Base-by-base conservation (phyloP, 805 yeast genomes). In the Lachancea waltii region DNA sequence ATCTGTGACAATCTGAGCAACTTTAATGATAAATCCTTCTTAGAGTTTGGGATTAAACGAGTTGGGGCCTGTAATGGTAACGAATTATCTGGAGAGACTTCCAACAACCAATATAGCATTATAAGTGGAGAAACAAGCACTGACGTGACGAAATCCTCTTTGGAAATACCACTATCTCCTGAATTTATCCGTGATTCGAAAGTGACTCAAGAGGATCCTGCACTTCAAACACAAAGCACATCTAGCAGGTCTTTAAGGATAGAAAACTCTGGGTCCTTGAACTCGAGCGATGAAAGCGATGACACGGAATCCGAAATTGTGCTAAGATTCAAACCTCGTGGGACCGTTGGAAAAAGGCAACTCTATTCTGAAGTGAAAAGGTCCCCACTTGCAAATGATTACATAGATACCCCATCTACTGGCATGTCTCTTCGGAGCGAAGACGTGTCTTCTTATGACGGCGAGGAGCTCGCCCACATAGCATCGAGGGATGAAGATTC, bases 1-100 rank as follows among this genome's bases (percentile, higher is more conserved):
- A 43, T 60, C 27, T 50, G 50, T 13, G 64, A 62, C 41, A 48
- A 42, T 4, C 29, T 49, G 16, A 52, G 58, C 36, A 58, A 56
- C 31, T 58, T 60, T 35, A 47, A 49, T 27, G 56, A 56, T 34
- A 48, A 53, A 19, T 41, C 46, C 11, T 56, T 58, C 43, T 40
- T 57, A 26, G 51, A 51, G n/a, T 48, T 37, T 25, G 41, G 36
- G 9, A 19, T 30, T 6, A 30, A 20, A 19, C 16, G 27, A 13
- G 20, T 30, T 18, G 15, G 17, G 10, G 15, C 24, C 13, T 26
- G 29, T 14, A 30, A 18, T 19, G 31, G 24, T 7, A 20, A 20
- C 11, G 14, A 17, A 14, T 14, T 33, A 19, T 23, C 7, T 27
- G 31, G 31, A 5, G 33, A 31, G 17, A 17, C 23, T n/a, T 26